These are phyloP conservation scores for Solanum piurae DNA, from an alignment of 257 asterid species.

Conservation along the genomic window DNA sequence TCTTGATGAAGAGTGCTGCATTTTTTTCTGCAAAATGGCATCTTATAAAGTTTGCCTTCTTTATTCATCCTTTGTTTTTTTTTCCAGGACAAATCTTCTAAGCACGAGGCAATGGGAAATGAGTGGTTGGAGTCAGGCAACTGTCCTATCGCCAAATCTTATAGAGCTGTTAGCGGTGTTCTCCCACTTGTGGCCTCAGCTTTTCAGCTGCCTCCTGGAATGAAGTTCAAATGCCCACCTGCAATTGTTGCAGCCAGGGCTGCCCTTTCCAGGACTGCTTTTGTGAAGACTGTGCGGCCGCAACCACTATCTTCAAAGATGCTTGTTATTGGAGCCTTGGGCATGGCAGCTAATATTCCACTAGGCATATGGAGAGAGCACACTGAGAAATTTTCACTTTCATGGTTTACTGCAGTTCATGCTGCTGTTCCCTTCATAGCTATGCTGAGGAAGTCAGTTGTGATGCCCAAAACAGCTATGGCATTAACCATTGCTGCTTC, in stretches of 20 bases:
- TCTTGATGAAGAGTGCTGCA: not conserved
- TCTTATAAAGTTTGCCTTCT: not conserved
- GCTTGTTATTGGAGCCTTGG: constrained; percentile 52
- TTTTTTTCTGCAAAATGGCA: not conserved
- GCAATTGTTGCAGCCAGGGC: constrained; percentile 81
- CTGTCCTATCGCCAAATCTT: constrained; percentile 79
- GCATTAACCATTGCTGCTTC: constrained; percentile 75
- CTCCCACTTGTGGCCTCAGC: constrained; percentile 61
- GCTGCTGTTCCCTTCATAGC: constrained; percentile 91
- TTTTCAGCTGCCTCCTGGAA: constrained; percentile 53
- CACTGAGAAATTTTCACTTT: constrained; percentile 44
- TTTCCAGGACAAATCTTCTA: constrained; percentile 44
- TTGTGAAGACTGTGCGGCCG: constrained; percentile 64
- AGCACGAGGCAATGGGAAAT: constrained; percentile 60
- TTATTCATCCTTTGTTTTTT: not conserved
- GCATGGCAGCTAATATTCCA: constrained; percentile 72
- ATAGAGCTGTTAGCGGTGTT: constrained; percentile 54
- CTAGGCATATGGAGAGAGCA: constrained; percentile 81
- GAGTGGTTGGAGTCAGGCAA: constrained; percentile 69
- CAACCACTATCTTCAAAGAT: constrained; percentile 71
- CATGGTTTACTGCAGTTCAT: constrained; percentile 81
- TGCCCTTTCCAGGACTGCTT: constrained; percentile 65
- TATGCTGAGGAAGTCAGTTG: constrained; percentile 75
- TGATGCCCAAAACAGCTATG: constrained; percentile 85
- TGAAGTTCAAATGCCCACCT: constrained; percentile 66